These are phyloP conservation scores for Candida sakaeoensis DNA, from an alignment of 805 yeast species.

Conservation along the genomic window DNA sequence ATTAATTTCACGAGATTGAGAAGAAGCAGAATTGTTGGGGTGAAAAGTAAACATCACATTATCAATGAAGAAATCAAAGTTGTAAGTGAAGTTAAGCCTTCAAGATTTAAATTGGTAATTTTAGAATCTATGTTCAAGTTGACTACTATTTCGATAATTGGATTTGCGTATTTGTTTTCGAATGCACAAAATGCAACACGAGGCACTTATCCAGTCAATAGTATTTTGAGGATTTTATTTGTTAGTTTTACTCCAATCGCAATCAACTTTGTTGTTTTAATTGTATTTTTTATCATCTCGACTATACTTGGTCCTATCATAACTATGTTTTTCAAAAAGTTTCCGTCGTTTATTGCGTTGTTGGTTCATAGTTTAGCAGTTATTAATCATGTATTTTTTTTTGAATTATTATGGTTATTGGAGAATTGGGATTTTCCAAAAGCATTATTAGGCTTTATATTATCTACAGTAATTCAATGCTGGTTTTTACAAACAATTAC, in stretches of 20 bases:
- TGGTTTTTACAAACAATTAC: constrained; percentile 52
- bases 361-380: constrained; percentile 53
- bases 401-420: constrained; percentile 62
- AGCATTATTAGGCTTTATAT: constrained; percentile 59
- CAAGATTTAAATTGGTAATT: constrained; percentile 39
- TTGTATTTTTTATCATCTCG: constrained; percentile 43
- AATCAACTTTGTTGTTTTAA: constrained; percentile 38
- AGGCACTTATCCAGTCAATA: constrained; percentile 31
- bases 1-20: constrained; percentile 47
- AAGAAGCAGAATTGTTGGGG: constrained; percentile 55
- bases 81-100: constrained; percentile 48
- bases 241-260: constrained; percentile 47
- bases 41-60: constrained; percentile 40
- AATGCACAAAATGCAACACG: constrained; percentile 50
- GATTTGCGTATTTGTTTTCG: constrained; percentile 48
- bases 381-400: constrained; percentile 48
- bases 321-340: constrained; percentile 37
- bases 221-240: constrained; percentile 41
- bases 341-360: constrained; percentile 54
- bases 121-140: constrained; percentile 40
- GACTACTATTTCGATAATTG: constrained; percentile 28
- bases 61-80: constrained; percentile 36
- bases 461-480: constrained; percentile 53
- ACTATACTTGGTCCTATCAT: constrained; percentile 48
- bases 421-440: constrained; percentile 65